Conservation (phyloP, 1,284 basidiomycete genomes). For the Athelia psychrophila region DNA sequence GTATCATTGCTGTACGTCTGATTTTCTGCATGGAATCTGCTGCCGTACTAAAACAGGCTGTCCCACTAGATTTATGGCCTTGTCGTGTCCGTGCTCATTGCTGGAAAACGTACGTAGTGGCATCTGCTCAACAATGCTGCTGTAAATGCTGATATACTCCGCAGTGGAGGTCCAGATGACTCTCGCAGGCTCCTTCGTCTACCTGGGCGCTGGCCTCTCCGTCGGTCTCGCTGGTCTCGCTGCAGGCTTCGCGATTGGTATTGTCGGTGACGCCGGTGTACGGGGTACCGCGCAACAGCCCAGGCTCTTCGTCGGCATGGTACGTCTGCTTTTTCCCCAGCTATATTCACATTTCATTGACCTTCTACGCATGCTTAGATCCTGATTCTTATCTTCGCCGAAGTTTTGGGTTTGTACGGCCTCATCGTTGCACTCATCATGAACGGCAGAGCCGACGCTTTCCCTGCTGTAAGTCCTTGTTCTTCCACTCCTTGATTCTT, state of each 20-base stretch:
- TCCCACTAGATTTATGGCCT: slow-evolving; percentile 72
- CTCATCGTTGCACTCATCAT: slow-evolving; percentile 91
- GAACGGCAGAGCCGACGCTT: slow-evolving; percentile 58
- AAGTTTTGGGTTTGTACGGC: slow-evolving; percentile 81
- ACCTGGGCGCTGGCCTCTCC: slow-evolving; percentile 86
- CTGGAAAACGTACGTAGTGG: slow-evolving; percentile 63
- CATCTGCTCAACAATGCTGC: not conserved
- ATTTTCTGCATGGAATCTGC: not conserved
- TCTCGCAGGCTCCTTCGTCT: slow-evolving; percentile 83
- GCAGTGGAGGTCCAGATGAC: slow-evolving; percentile 53
- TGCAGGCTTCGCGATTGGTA: slow-evolving; percentile 90
- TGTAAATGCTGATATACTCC: slow-evolving; percentile 6
- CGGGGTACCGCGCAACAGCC: slow-evolving; percentile 91
- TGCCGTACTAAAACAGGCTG: slow-evolving; percentile 1
- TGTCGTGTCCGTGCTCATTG: slow-evolving; percentile 89
- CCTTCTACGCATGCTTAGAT: slow-evolving; percentile 36
- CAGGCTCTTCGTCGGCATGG: slow-evolving; percentile 89
- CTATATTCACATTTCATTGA: not conserved
- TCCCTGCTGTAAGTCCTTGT: not conserved
- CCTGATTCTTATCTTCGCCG: slow-evolving; percentile 80
- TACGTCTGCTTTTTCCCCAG: slow-evolving; percentile 21
- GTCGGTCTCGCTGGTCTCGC: slow-evolving; percentile 89
- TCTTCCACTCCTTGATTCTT: not conserved
- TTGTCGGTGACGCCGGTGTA: slow-evolving; percentile 95
- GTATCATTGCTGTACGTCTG: slow-evolving; percentile 90